Conservation (phyloP, 495 filamentous ascomycete genomes). For the Tuber umbilicatum region DNA sequence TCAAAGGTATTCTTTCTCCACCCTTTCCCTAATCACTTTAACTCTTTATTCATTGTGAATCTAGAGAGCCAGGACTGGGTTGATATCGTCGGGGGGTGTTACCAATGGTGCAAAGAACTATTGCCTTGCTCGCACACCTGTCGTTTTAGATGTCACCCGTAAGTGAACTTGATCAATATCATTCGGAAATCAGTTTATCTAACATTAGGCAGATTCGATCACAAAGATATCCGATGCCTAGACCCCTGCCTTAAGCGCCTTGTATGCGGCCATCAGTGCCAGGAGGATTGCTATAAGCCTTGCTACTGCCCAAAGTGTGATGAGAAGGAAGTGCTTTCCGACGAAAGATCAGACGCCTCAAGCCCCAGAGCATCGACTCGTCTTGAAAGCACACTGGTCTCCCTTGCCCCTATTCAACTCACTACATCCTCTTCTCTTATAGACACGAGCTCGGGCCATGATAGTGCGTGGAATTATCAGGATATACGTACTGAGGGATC, state of each 20-base stretch:
- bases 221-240: conserved; percentile 28
- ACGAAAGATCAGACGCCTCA: background rate
- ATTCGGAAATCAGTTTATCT: background rate
- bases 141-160: conserved; percentile 49
- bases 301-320: conserved; percentile 30
- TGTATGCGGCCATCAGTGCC: conserved; percentile 28
- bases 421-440: background rate
- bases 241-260: conserved; percentile 17
- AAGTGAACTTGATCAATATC: conserved; percentile 5
- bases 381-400: background rate
- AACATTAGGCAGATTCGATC: conserved; percentile 23
- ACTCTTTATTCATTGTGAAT: conserved; percentile 43
- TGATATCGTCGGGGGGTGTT: conserved; percentile 57
- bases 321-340: background rate
- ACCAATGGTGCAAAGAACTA: conserved; percentile 46
- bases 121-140: conserved; percentile 50
- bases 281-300: conserved; percentile 20
- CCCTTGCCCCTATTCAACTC: background rate
- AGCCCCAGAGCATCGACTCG: background rate
- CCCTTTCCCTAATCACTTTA: conserved; percentile 40
- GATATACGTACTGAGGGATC: background rate
- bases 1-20: conserved; percentile 47
- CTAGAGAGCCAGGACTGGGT: conserved; percentile 49
- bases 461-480: background rate
- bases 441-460: background rate